phyloP scores from a whole-genome alignment of 75 land plant species.

The Gnetum montanum region DNA sequence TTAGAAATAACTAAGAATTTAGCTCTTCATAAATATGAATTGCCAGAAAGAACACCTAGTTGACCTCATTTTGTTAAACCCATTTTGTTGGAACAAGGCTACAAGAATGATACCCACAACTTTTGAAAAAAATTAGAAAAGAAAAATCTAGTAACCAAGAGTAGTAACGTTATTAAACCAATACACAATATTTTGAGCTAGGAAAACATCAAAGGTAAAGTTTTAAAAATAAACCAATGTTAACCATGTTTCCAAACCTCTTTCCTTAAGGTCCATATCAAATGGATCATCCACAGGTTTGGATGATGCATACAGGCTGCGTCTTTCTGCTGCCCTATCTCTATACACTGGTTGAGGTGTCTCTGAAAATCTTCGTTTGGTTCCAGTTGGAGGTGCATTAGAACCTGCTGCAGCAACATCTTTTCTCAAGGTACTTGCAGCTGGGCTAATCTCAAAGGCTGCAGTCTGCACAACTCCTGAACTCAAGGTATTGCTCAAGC shows the following conservation, averaged over 20 bases:
- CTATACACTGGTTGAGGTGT: constrained; percentile 32
- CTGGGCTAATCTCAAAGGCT: constrained; percentile 1
- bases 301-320: constrained; percentile 28
- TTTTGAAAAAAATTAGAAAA: no score
- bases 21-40: no score
- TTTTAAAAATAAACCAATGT: neutral
- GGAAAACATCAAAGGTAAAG: neutral
- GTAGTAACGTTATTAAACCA: no score
- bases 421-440: constrained; percentile 16
- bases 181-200: no score
- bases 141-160: no score
- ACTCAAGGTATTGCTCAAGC: neutral
- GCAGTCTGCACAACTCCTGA: constrained; percentile 11
- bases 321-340: constrained; percentile 39
- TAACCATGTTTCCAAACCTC: constrained; percentile 51
- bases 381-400: constrained; percentile 10
- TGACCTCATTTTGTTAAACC: no score
- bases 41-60: no score
- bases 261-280: constrained; percentile 29
- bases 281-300: constrained; percentile 28
- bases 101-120: no score
- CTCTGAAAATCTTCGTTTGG: constrained; percentile 33
- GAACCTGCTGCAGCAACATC: constrained; percentile 31
- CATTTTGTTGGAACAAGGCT: no score
- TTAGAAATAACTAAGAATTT: no score